Conservation (phyloP, 257 asterid species). For the Pogostemon cablin region DNA sequence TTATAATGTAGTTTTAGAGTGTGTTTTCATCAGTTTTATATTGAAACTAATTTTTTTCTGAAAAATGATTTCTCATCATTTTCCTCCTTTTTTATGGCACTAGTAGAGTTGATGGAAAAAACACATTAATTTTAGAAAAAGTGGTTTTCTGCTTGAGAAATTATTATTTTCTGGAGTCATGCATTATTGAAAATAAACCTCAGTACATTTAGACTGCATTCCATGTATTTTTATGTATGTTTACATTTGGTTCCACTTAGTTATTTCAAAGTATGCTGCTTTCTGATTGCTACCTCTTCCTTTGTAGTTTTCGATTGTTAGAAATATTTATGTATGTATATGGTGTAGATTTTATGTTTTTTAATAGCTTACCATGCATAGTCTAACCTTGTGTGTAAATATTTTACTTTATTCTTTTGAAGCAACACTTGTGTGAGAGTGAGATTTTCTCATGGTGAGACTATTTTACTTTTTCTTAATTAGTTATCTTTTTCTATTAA, state of each 20-base stretch:
- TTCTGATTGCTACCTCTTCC: constrained; percentile 21
- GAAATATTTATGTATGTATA: too few species aligned
- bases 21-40: background rate
- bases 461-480: too few species aligned
- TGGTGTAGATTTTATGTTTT: too few species aligned
- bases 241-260: background rate
- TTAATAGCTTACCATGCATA: too few species aligned
- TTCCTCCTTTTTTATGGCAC: background rate
- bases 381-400: too few species aligned
- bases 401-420: too few species aligned
- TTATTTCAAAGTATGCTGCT: constrained; percentile 15
- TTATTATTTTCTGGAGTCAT: constrained; percentile 6
- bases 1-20: background rate
- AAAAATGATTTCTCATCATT: background rate
- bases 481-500: too few species aligned
- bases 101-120: constrained; percentile 16
- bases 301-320: constrained; percentile 10
- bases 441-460: too few species aligned
- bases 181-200: constrained; percentile 3
- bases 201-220: constrained; percentile 6
- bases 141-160: constrained; percentile 18
- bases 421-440: too few species aligned
- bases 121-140: constrained; percentile 18
- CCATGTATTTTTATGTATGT: constrained; percentile 4
- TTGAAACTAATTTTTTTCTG: background rate